phyloP scores from a whole-genome alignment of 2,329 filamentous ascomycete species.

The Pseudogymnoascus sp. region DNA sequence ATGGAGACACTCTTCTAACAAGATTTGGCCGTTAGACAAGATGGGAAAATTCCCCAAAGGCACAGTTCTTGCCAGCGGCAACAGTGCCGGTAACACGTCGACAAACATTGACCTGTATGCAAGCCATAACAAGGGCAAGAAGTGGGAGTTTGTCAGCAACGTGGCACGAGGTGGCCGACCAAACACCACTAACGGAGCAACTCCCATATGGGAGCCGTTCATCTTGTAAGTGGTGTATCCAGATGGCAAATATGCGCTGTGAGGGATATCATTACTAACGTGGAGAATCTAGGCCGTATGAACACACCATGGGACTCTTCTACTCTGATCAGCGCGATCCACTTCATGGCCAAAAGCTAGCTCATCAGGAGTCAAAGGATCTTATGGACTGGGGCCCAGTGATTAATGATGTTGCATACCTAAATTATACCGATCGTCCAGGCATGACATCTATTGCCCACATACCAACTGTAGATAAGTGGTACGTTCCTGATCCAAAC shows the following conservation, averaged over 20 bases:
- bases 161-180: constrained; percentile 52
- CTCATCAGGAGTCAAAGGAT: constrained; percentile 52
- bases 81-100: constrained; percentile 24
- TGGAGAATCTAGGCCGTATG: neutral
- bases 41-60: constrained; percentile 52
- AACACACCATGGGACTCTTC: constrained; percentile 12
- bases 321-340: constrained; percentile 61
- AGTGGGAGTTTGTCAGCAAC: constrained; percentile 59
- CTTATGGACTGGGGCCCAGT: constrained; percentile 47
- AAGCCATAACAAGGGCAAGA: constrained; percentile 47
- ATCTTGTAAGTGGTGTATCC: constrained; percentile 34
- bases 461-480: constrained; percentile 30
- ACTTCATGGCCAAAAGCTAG: constrained; percentile 55
- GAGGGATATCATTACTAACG: neutral
- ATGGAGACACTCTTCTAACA: neutral
- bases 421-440: constrained; percentile 49
- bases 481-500: constrained; percentile 42
- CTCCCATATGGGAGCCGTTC: constrained; percentile 67
- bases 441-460: constrained; percentile 54
- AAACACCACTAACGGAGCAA: constrained; percentile 52
- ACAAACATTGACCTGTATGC: constrained; percentile 65
- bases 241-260: neutral
- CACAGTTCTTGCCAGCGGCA: constrained; percentile 49
- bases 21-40: constrained; percentile 23
- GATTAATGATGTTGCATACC: constrained; percentile 52